Percentiles rank a stretch among this genome's conserved stretches.
These are phyloP conservation scores for Paracorniculantispora psalliotae DNA, from an alignment of 2,329 filamentous ascomycete species.

Conservation along the genomic window DNA sequence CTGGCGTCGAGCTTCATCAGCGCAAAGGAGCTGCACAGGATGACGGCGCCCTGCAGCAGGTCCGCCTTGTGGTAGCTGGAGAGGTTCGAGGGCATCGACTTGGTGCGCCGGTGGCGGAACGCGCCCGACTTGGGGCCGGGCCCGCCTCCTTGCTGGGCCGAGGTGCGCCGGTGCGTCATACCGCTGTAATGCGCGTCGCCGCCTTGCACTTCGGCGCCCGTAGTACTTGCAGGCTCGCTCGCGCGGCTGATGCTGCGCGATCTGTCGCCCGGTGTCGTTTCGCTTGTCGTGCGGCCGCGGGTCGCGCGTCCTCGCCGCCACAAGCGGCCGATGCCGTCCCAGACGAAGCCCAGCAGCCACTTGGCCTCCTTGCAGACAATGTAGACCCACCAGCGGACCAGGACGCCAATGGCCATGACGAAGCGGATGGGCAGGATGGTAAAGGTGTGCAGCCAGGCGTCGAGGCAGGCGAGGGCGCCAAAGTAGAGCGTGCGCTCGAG, in stretches of 20 bases:
- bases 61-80: constrained; percentile 92
- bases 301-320: constrained; percentile 57
- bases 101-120: constrained; percentile 65
- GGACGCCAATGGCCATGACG: constrained; percentile 68
- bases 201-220: constrained; percentile 1
- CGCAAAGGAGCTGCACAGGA: constrained; percentile 77
- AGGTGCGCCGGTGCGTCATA: constrained; percentile 16
- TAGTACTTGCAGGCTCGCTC: constrained; percentile 20
- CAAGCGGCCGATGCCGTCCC: constrained; percentile 71
- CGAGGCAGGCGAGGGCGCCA: constrained; percentile 83
- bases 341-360: constrained; percentile 72
- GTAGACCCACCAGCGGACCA: constrained; percentile 73
- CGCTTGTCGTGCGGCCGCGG: constrained; percentile 32
- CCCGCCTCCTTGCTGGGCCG: constrained; percentile 19
- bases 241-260: constrained; percentile 37
- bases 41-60: constrained; percentile 82
- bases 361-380: constrained; percentile 65
- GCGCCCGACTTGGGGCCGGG: constrained; percentile 29
- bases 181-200: background rate
- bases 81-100: constrained; percentile 79
- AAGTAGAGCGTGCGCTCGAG: constrained; percentile 84
- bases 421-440: constrained; percentile 92
- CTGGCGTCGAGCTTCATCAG: constrained; percentile 92
- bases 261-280: constrained; percentile 30
- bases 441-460: constrained; percentile 95